Percentiles rank a stretch among this genome's conserved stretches.
phyloP scores from a whole-genome alignment of 1,284 basidiomycete species.

The Puccinia novopanici region DNA sequence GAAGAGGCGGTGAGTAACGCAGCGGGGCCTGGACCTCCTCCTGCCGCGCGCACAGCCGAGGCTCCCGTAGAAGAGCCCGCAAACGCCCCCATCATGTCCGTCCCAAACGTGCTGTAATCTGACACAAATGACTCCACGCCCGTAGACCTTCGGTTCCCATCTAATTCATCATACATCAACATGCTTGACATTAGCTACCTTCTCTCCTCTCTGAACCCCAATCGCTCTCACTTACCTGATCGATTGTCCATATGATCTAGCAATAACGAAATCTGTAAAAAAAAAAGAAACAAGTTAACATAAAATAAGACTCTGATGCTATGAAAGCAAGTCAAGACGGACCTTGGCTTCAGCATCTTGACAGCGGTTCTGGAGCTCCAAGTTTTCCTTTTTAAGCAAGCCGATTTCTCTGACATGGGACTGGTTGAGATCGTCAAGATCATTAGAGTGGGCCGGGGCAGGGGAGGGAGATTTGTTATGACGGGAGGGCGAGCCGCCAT shows the following conservation, averaged over 20 bases:
- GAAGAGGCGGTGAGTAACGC: neutral
- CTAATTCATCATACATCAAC: neutral
- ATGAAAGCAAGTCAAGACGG: neutral
- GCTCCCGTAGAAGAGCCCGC: neutral
- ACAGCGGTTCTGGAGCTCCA: conserved; percentile 55
- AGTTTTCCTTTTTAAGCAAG: conserved; percentile 57
- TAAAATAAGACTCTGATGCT: neutral
- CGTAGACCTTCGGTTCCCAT: conserved; percentile 20
- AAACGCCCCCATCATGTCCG: neutral
- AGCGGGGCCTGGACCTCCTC: neutral
- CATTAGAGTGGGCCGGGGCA: neutral
- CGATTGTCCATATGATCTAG: conserved; percentile 48
- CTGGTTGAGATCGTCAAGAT: neutral
- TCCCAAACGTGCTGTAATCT: conserved; percentile 32
- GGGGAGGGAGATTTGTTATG: neutral
- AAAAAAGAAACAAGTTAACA: neutral
- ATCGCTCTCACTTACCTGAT: conserved; percentile 5
- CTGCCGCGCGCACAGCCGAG: neutral
- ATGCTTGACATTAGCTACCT: too few species aligned
- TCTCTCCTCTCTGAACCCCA: too few species aligned
- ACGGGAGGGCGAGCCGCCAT: neutral
- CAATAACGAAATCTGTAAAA: conserved; percentile 34
- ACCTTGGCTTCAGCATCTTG: conserved; percentile 52
- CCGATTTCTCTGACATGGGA: conserved; percentile 51
- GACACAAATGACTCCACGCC: conserved; percentile 34